A percentile compares a stretch with the other conserved stretches of the same genome.
Conservation (phyloP, 148 eudicot genomes). For the Rhododendron griersonianum region DNA sequence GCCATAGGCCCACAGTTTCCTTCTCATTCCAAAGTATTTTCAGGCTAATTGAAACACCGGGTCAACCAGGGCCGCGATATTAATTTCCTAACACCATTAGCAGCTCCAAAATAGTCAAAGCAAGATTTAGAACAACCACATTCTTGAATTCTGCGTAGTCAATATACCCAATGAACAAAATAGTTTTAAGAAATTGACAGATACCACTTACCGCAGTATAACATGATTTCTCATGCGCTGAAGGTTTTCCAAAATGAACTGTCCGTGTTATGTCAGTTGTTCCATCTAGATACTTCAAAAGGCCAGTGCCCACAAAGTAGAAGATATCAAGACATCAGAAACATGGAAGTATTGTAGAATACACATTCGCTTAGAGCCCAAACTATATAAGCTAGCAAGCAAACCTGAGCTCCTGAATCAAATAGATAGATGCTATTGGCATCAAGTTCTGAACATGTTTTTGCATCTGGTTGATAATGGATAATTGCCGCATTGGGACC, state of each 20-base stretch:
- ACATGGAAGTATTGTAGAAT: not conserved
- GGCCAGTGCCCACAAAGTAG: constrained; percentile 4
- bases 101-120: constrained; percentile 4
- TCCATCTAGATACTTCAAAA: constrained; percentile 81
- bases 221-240: constrained; percentile 90
- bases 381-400: constrained; percentile 16
- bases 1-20: not conserved
- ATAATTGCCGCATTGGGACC: constrained; percentile 94
- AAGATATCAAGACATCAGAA: constrained; percentile 11
- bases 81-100: not conserved
- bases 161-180: not conserved
- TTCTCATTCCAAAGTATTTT: not conserved
- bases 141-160: not conserved
- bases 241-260: constrained; percentile 89
- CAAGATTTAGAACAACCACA: not conserved
- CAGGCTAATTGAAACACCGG: not conserved
- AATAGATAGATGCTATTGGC: constrained; percentile 75
- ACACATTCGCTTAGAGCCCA: not conserved
- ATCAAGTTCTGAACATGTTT: constrained; percentile 88
- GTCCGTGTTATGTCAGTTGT: constrained; percentile 97
- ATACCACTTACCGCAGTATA: constrained; percentile 74
- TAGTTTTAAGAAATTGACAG: not conserved
- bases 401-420: constrained; percentile 98
- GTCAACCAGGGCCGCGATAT: not conserved
- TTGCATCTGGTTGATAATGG: constrained; percentile 70